phyloP scores from a whole-genome alignment of 2,329 filamentous ascomycete species.

The Xylaria sp. region DNA sequence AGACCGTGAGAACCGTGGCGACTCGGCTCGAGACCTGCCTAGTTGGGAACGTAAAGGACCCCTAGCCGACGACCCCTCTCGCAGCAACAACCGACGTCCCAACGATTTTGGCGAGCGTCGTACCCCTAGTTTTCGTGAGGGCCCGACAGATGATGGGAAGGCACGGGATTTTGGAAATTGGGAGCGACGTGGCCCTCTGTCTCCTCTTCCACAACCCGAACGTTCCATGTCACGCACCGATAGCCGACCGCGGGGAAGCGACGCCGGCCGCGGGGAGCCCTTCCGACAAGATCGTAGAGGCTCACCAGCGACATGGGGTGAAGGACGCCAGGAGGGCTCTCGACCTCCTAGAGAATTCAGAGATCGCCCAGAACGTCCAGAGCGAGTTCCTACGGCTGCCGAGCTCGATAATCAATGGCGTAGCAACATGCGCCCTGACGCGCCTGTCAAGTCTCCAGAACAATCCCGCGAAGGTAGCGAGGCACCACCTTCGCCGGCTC shows the following conservation, averaged over 20 bases:
- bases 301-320: slow-evolving; percentile 82
- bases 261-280: slow-evolving; percentile 68
- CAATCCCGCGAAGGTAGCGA: slow-evolving; percentile 79
- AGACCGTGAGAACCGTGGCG: slow-evolving; percentile 73
- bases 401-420: slow-evolving; percentile 96
- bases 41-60: slow-evolving; percentile 96
- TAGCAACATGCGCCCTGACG: slow-evolving; percentile 87
- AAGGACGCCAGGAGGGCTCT: slow-evolving; percentile 78
- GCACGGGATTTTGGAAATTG: slow-evolving; percentile 86
- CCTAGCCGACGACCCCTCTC: slow-evolving; percentile 72
- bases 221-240: slow-evolving; percentile 65
- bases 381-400: slow-evolving; percentile 80
- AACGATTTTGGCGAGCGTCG: slow-evolving; percentile 73
- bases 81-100: slow-evolving; percentile 59
- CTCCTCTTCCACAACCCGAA: slow-evolving; percentile 71
- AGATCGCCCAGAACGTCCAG: slow-evolving; percentile 77
- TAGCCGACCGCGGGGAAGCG: slow-evolving; percentile 64
- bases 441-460: slow-evolving; percentile 69
- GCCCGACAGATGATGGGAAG: slow-evolving; percentile 78
- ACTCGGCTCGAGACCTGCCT: slow-evolving; percentile 79
- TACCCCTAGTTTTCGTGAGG: slow-evolving; percentile 69
- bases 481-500: slow-evolving; percentile 77
- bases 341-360: slow-evolving; percentile 82
- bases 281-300: slow-evolving; percentile 71
- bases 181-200: slow-evolving; percentile 93